Evolutionary conservation across 2,329 filamentous ascomycete genomes (phyloP), one percentile per base, ranked within the genome.

Genomic region (Endoconidiophora laricicola): DNA sequence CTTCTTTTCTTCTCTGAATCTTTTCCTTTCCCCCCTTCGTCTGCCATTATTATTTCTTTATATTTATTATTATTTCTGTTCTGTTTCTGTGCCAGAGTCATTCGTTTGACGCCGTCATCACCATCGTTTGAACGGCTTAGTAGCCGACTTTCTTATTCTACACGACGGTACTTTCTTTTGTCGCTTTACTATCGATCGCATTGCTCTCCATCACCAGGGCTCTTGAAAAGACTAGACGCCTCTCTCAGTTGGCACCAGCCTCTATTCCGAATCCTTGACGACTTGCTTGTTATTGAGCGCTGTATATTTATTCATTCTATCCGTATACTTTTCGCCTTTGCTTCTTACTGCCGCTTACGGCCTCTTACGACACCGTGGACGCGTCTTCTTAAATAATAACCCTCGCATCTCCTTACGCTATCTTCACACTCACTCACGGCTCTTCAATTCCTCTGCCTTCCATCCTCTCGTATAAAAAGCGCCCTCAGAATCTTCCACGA

Each of bases 21-120:
- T 36, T 41, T 52, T 22, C 42, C 49, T 26, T 55, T 54, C 22
- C 46, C 52, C 49, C 53, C 46, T 37, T 48, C 50, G 42, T 43
- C 33, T 50, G 36, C n/a, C 50, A 39, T 37, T 33, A 37, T 18
- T 49, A 12, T 26, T 12, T 29, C 38, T n/a, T 1, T 44, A 7
- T 44, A n/a, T 24, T 22, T 43, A 5, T 24, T 29, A 12, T 24
- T 44, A 10, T 39, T 45, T 39, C 3, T n/a, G 26, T 22, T 14
- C 49, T 38, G 49, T 22, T 37, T 49, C 41, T n/a, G 20, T 43
- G 7, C 14, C 18, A 22, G 41, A 18, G 20, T 43, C 24, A 18
- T 33, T 33, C 26, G 26, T 33, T 33, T 33, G 7, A 33, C 26
- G 26, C 26, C 26, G 26, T 33, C 12, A 33, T 33, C 26, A 33